Percentiles rank a stretch among this genome's conserved stretches.
phyloP scores from a whole-genome alignment of 352 stramenopile species.

The Globisporangium spinosum region DNA sequence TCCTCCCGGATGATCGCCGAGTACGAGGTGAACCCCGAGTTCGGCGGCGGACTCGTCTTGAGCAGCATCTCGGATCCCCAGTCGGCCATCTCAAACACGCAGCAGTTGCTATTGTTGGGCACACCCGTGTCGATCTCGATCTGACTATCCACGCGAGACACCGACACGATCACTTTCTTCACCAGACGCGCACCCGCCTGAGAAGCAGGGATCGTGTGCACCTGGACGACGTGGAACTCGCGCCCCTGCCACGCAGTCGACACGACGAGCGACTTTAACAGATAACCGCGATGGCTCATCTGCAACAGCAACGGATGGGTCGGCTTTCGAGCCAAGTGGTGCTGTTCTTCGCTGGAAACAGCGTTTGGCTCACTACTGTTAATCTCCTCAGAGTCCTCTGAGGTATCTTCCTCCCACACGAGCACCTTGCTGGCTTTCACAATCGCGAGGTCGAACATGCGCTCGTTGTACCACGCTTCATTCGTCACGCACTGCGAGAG shows the following conservation, averaged over 20 bases:
- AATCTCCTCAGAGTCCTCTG: background rate
- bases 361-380: background rate
- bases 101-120: constrained; percentile 42
- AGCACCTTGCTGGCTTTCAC: constrained; percentile 24
- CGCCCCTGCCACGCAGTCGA: constrained; percentile 35
- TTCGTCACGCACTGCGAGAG: constrained; percentile 38
- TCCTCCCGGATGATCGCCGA: constrained; percentile 30
- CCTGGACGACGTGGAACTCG: constrained; percentile 33
- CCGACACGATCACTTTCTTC: constrained; percentile 33
- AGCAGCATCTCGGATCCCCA: constrained; percentile 51
- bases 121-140: constrained; percentile 27
- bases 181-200: constrained; percentile 25
- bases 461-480: constrained; percentile 26
- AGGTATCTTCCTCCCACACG: background rate
- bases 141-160: constrained; percentile 33
- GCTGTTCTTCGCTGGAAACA: background rate
- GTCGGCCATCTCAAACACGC: constrained; percentile 58
- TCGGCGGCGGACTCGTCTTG: constrained; percentile 15
- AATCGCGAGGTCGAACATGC: constrained; percentile 25
- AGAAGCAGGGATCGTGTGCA: constrained; percentile 40
- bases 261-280: constrained; percentile 4
- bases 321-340: background rate
- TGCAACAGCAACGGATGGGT: constrained; percentile 2
- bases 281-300: background rate
- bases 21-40: constrained; percentile 29